Evolutionary conservation across 805 yeast species (phyloP).

Genomic region (Candida fluviatilis): DNA sequence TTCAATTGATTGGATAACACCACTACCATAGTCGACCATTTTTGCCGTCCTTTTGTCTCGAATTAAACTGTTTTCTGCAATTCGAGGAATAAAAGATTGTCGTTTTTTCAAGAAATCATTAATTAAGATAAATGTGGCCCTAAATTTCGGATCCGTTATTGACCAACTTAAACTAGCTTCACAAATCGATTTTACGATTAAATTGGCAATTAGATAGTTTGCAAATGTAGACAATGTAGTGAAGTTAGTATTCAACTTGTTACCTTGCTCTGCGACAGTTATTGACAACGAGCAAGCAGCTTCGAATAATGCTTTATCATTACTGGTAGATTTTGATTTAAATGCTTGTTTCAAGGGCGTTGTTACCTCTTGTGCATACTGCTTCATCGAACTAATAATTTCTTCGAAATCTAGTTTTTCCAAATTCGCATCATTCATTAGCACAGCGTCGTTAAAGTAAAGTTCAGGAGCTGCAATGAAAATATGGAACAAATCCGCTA

Average conservation of each 20-base stretch:
- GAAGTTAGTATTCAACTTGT: constrained; percentile 11
- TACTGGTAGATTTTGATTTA: constrained; percentile 10
- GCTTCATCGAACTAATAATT: constrained; percentile 10
- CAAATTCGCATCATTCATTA: constrained; percentile 18
- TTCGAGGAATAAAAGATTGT: constrained; percentile 11
- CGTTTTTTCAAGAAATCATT: constrained; percentile 29
- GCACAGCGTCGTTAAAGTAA: constrained; percentile 25
- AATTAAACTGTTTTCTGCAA: constrained; percentile 12
- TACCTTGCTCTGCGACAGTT: constrained; percentile 21
- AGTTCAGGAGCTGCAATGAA: constrained; percentile 30
- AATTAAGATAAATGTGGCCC: constrained; percentile 30
- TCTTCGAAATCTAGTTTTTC: constrained; percentile 10
- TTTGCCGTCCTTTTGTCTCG: constrained; percentile 8
- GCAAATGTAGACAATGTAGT: constrained; percentile 23
- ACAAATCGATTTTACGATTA: constrained; percentile 28
- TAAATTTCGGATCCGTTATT: constrained; percentile 33
- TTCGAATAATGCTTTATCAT: constrained; percentile 23
- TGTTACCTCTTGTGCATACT: constrained; percentile 22
- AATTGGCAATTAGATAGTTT: constrained; percentile 25
- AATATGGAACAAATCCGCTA: constrained; percentile 28
- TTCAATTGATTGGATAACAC: constrained; percentile 28
- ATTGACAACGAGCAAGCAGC: constrained; percentile 32
- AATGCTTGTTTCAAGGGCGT: constrained; percentile 14
- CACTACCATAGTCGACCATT: constrained; percentile 8
- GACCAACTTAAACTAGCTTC: constrained; percentile 32